Evolutionary conservation across 2,329 filamentous ascomycete genomes (phyloP), one percentile per base, ranked within the genome.

Genomic region (Botrytis hyacinthi): DNA sequence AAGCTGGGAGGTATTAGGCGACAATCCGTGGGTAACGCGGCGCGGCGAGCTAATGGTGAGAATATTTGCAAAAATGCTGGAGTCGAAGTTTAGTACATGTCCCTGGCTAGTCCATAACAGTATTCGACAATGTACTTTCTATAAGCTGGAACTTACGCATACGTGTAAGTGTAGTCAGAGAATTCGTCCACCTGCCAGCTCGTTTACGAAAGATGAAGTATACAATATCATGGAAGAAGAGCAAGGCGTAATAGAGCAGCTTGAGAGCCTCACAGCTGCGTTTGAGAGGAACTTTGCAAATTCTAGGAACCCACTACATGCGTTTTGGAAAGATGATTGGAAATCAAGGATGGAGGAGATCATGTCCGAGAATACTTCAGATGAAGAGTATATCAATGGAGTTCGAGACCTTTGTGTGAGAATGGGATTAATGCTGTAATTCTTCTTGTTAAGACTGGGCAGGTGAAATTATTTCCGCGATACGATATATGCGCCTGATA

Each of bases 381-480:
- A 48, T 26, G 16, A 35, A 16, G 7, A 35, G 4, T n/a, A 14
- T 16, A 51, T 48, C 14, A n/a, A 32, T 22, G n/a, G 3, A 18
- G 12, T 2, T n/a, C 16, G 22, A 9, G 14, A 67, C 2, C 16
- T 51, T 12, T 22, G 44, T 20, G 63, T 67, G 12, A n/a, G n/a
- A 9, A 37, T 51, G 22, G 12, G 16, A 29, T 51, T 3, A 51
- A 18, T 9, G 16, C 12, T 37, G 14, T 18, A 61, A 16, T 8
- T 3, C 1, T 18, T 6, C 1, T 18, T 1, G 8, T 18, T n/a
- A 12, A 40, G 14, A 61, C 22, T 16, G 1, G 6, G 35, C n/a
- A n/a, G 59, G 59, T 4, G 0, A 8, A 16, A 61, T 2, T n/a
- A 37, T 40, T 12, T 22, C 59, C 10, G 12, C n/a, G 18, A 57